Percentiles rank a stretch among this genome's conserved stretches.
Evolutionary conservation across 192 early-diverging fungal genomes (phyloP).

Genomic region (Backusella sp.): DNA sequence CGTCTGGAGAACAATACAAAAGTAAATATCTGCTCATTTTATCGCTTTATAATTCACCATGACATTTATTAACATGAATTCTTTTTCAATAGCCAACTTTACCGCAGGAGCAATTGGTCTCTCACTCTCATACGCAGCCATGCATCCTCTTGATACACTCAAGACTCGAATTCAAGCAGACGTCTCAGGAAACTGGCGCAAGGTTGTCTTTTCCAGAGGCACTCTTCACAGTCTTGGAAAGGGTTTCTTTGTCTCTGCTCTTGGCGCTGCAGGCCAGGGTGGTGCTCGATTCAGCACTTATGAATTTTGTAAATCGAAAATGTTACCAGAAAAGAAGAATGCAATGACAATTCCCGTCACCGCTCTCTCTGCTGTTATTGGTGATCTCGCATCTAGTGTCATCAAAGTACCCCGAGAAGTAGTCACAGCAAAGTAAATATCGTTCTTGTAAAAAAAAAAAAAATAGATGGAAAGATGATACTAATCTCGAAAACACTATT

Average conservation of each 20-base stretch:
- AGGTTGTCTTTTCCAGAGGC: slow-evolving; percentile 49
- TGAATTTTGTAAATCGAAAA: slow-evolving; percentile 61
- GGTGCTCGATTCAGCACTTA: slow-evolving; percentile 70
- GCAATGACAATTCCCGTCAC: slow-evolving; percentile 54
- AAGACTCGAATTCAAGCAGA: slow-evolving; percentile 73
- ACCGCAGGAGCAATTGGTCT: slow-evolving; percentile 60
- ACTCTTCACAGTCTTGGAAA: slow-evolving; percentile 52
- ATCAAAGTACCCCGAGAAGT: slow-evolving; percentile 80
- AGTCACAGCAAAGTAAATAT: slow-evolving; percentile 54
- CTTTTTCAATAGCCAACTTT: slow-evolving; percentile 54
- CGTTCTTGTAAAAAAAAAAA: background rate
- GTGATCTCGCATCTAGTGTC: slow-evolving; percentile 69
- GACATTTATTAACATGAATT: background rate
- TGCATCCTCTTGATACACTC: slow-evolving; percentile 77
- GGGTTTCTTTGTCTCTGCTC: slow-evolving; percentile 64
- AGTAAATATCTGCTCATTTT: background rate
- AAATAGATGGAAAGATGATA: background rate
- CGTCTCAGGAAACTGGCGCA: slow-evolving; percentile 34
- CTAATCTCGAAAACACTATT: background rate
- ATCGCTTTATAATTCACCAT: background rate
- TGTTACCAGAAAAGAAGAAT: slow-evolving; percentile 42
- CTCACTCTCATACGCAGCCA: slow-evolving; percentile 64
- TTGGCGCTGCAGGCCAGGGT: slow-evolving; percentile 73
- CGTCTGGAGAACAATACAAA: slow-evolving; percentile 6
- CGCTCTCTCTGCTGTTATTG: slow-evolving; percentile 67